These are phyloP conservation scores for Ophiocytium majus DNA, from an alignment of 352 stramenopile species.

Conservation along the genomic window DNA sequence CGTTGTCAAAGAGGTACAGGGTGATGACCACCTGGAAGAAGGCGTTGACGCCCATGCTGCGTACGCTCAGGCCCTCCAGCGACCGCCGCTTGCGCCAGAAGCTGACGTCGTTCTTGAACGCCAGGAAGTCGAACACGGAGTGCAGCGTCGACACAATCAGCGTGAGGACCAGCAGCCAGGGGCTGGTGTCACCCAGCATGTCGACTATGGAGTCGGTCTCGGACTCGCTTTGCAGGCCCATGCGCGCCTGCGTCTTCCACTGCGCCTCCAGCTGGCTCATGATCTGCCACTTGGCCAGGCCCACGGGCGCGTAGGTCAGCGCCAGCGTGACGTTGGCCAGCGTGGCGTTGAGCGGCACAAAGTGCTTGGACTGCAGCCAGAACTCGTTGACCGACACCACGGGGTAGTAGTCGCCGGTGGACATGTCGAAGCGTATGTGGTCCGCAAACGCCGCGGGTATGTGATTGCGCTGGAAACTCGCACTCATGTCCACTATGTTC, in stretches of 20 bases:
- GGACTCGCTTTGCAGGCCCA: conserved; percentile 72
- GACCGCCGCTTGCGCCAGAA: conserved; percentile 86
- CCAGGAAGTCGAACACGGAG: conserved; percentile 93
- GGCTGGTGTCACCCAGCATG: conserved; percentile 92
- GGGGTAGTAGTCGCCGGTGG: conserved; percentile 71
- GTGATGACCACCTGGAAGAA: conserved; percentile 95
- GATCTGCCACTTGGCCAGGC: conserved; percentile 63
- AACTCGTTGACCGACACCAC: conserved; percentile 89
- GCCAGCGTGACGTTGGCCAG: conserved; percentile 72
- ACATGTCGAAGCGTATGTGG: conserved; percentile 46
- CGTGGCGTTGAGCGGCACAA: conserved; percentile 82
- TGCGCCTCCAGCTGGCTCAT: conserved; percentile 87
- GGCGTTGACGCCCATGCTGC: conserved; percentile 85
- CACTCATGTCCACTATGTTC: conserved; percentile 33
- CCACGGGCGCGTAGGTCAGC: conserved; percentile 75
- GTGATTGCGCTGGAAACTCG: conserved; percentile 45
- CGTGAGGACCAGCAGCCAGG: conserved; percentile 86
- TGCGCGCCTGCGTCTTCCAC: conserved; percentile 77
- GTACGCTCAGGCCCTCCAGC: conserved; percentile 84
- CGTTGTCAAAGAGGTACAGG: conserved; percentile 93
- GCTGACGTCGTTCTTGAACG: conserved; percentile 96
- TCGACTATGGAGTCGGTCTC: conserved; percentile 85
- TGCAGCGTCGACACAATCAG: conserved; percentile 89
- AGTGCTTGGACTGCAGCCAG: conserved; percentile 80
- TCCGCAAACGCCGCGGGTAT: conserved; percentile 37